phyloP scores from a whole-genome alignment of 2,329 filamentous ascomycete species.

The Epicoccum sorghinum region DNA sequence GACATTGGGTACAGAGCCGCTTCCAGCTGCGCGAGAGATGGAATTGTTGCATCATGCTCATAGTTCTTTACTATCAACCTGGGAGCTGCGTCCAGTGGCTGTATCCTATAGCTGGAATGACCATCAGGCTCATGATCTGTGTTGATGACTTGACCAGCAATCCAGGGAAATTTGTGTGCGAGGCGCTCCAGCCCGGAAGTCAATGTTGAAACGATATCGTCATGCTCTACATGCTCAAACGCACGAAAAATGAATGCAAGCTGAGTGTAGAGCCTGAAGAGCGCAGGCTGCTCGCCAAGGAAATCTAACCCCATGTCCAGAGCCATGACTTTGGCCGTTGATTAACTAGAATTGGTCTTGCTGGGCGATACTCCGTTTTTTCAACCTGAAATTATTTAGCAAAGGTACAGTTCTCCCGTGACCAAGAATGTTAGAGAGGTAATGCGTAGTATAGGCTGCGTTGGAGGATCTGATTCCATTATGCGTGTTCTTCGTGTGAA shows the following conservation, averaged over 20 bases:
- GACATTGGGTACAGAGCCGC: constrained; percentile 52
- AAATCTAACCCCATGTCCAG: constrained; percentile 46
- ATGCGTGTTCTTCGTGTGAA: no score
- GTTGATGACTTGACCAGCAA: constrained; percentile 48
- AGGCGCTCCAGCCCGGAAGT: constrained; percentile 37
- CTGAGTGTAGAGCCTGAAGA: constrained; percentile 55
- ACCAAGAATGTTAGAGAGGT: no score
- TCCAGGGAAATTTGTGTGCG: constrained; percentile 53
- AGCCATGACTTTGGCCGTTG: neutral
- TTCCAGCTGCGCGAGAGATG: constrained; percentile 49
- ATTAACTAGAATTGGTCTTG: no score
- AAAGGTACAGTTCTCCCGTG: no score
- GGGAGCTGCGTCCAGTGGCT: neutral
- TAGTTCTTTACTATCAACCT: neutral
- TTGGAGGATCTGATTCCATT: no score
- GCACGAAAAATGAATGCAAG: constrained; percentile 50
- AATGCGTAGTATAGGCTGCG: no score
- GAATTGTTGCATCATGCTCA: constrained; percentile 22
- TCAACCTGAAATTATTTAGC: no score
- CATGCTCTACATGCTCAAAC: constrained; percentile 17
- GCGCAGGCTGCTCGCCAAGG: constrained; percentile 51
- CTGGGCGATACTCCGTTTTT: no score
- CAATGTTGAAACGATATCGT: constrained; percentile 18
- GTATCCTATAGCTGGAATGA: constrained; percentile 29
- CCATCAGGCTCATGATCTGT: constrained; percentile 41